phyloP scores from a whole-genome alignment of 2,329 filamentous ascomycete genomes.

The Fusarium humuli region DNA sequence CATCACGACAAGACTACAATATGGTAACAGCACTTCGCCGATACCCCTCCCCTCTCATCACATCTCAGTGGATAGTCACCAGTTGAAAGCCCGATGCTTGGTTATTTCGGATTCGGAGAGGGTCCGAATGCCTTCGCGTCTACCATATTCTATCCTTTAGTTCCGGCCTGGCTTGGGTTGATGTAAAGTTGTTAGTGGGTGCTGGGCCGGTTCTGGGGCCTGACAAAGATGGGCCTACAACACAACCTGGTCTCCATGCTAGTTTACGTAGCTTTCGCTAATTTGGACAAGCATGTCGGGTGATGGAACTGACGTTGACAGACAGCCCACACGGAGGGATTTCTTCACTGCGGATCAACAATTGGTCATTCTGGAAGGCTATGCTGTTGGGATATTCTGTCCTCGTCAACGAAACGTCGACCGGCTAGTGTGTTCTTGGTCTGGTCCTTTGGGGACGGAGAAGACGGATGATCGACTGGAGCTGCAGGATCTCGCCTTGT shows the following conservation, averaged over 20 bases:
- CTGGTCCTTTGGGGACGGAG: conserved; percentile 21
- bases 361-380: conserved; percentile 2
- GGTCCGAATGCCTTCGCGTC: conserved; percentile 27
- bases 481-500: conserved; percentile 27
- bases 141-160: conserved; percentile 15
- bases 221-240: conserved; percentile 28
- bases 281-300: conserved; percentile 34
- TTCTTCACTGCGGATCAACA: conserved; percentile 3
- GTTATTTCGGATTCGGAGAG: conserved; percentile 19
- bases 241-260: conserved; percentile 14
- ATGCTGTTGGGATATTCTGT: not conserved
- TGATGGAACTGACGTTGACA: conserved; percentile 38
- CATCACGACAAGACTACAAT: conserved; percentile 24
- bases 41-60: conserved; percentile 19
- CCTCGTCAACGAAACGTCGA: not conserved
- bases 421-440: not conserved
- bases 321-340: conserved; percentile 31
- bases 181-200: conserved; percentile 31
- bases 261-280: conserved; percentile 28
- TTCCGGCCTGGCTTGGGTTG: conserved; percentile 8
- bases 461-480: conserved; percentile 40
- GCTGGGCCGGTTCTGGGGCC: conserved; percentile 25
- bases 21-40: conserved; percentile 9
- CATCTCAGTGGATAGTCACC: not conserved
- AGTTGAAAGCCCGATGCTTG: conserved; percentile 14